Evolutionary conservation across 257 asterid species (phyloP).

Genomic region (Primulina eburnea): DNA sequence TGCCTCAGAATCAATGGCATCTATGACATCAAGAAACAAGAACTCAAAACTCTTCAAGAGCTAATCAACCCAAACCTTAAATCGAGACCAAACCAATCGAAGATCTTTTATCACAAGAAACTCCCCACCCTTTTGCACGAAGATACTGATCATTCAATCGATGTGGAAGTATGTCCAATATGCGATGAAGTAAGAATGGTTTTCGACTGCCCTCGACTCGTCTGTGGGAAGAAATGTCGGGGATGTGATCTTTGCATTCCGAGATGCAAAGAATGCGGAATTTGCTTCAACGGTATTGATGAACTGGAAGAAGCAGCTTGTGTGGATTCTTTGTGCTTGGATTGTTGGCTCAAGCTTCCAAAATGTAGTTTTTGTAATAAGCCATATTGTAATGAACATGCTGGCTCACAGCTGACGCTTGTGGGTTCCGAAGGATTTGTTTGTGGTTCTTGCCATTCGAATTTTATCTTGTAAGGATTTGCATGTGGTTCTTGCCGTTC

Average conservation of each 20-base stretch:
- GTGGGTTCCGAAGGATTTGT: conserved; percentile 38
- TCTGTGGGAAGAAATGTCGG: conserved; percentile 37
- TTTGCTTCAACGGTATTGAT: conserved; percentile 39
- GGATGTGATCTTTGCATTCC: conserved; percentile 58
- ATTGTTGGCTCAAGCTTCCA: conserved; percentile 73
- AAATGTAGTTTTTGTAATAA: conserved; percentile 74
- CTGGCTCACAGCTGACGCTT: conserved; percentile 28
- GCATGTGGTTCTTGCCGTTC: too few relatives aligned
- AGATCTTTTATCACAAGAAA: conserved; percentile 35
- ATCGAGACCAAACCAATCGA: conserved; percentile 14
- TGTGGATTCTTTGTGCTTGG: conserved; percentile 48
- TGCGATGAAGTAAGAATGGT: conserved; percentile 48
- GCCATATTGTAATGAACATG: conserved; percentile 65
- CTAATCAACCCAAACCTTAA: conserved; percentile 30
- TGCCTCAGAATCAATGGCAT: conserved; percentile 56
- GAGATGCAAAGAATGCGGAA: conserved; percentile 75
- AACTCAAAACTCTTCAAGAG: conserved; percentile 38
- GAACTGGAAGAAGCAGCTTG: conserved; percentile 53
- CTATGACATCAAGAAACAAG: conserved; percentile 33
- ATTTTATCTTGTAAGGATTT: conserved; percentile 21
- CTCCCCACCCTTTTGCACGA: conserved; percentile 18
- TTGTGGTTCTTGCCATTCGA: conserved; percentile 44
- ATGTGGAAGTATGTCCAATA: conserved; percentile 58
- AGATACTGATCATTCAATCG: conserved; percentile 32
- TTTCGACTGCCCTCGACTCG: conserved; percentile 58